Percentiles rank a stretch among this genome's conserved stretches.
These are phyloP conservation scores for Podospora anserina DNA, from an alignment of 495 filamentous ascomycete genomes.

Conservation along the genomic window DNA sequence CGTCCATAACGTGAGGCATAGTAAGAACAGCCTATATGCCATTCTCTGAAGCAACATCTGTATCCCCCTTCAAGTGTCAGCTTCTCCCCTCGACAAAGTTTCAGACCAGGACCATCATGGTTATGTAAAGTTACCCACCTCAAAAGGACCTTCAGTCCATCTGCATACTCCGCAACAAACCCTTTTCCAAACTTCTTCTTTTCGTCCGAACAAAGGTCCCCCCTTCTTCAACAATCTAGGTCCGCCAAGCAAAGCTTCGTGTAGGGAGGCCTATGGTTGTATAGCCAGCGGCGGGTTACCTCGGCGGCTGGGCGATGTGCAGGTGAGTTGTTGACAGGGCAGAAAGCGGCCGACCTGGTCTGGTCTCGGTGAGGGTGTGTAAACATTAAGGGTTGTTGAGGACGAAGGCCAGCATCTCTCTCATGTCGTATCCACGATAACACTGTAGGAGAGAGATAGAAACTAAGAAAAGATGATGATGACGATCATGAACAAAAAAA, in stretches of 20 bases:
- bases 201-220: neutral
- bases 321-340: conserved; percentile 20
- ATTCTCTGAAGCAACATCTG: conserved; percentile 46
- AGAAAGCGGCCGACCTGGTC: conserved; percentile 32
- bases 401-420: conserved; percentile 42
- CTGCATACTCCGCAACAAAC: neutral
- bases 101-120: conserved; percentile 10
- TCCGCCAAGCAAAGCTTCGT: neutral
- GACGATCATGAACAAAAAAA: conserved; percentile 4
- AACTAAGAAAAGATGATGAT: conserved; percentile 10
- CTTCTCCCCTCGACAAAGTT: neutral
- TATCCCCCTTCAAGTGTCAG: neutral
- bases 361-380: conserved; percentile 23
- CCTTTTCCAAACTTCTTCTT: neutral
- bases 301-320: conserved; percentile 13
- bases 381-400: conserved; percentile 27
- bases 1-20: conserved; percentile 38
- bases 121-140: conserved; percentile 14
- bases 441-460: conserved; percentile 26
- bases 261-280: conserved; percentile 7
- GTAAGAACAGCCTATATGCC: conserved; percentile 38
- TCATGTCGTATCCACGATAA: conserved; percentile 4
- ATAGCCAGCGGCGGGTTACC: conserved; percentile 12
- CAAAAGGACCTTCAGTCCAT: neutral
- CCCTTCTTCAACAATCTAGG: neutral